These are phyloP conservation scores for Theileria annulata DNA, from an alignment of 169 alveolate genomes.

Conservation along the genomic window DNA sequence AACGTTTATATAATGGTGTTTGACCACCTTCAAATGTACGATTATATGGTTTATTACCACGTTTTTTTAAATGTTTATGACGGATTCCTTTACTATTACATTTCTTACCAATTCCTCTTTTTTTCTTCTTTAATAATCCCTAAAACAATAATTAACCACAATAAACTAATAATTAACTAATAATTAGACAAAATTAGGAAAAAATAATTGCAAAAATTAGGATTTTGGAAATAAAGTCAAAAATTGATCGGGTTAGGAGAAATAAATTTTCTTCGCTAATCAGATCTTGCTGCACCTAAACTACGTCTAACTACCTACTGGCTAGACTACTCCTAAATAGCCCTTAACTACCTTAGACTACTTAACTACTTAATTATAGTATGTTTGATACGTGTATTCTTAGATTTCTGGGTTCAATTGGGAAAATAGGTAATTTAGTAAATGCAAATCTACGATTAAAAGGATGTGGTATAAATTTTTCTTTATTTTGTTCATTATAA, in stretches of 20 bases:
- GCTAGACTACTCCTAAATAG: background rate
- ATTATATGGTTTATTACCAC: constrained; percentile 77
- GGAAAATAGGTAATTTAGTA: constrained; percentile 77
- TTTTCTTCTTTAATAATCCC: constrained; percentile 75
- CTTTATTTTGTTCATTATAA: constrained; percentile 10
- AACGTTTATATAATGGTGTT: constrained; percentile 77
- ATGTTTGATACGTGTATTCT: constrained; percentile 60
- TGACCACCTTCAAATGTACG: constrained; percentile 82
- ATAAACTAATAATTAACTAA: too few relatives aligned
- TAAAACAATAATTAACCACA: background rate
- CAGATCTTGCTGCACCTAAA: too few relatives aligned
- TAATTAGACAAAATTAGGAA: too few relatives aligned
- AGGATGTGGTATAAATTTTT: constrained; percentile 72
- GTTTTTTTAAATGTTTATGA: constrained; percentile 67
- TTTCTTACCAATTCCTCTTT: constrained; percentile 81
- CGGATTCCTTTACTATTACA: constrained; percentile 79
- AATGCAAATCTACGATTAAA: constrained; percentile 81
- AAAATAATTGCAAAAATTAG: too few relatives aligned
- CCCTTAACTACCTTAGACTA: background rate
- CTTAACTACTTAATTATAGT: background rate
- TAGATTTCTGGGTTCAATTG: constrained; percentile 80
- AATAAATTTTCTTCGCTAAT: too few relatives aligned
- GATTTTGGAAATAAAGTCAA: too few relatives aligned
- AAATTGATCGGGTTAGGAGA: too few relatives aligned
- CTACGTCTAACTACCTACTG: too few relatives aligned